phyloP scores from a whole-genome alignment of 345 rosid genomes.

The Melaleuca alternifolia region DNA sequence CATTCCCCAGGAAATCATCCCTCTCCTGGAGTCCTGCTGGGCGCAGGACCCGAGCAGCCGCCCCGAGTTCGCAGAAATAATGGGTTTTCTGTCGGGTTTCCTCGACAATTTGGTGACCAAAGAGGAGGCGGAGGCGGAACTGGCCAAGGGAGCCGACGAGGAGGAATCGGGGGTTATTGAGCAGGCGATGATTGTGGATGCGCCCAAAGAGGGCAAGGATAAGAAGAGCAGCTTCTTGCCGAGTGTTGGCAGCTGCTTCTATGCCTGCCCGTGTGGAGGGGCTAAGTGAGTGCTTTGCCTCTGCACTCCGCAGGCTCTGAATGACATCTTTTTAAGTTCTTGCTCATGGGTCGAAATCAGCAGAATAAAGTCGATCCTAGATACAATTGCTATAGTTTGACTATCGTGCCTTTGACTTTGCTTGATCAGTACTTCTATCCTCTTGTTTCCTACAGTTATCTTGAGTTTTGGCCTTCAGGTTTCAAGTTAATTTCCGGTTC shows the following conservation, averaged over 20 bases:
- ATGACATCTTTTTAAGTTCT: neutral
- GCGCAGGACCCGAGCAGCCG: constrained; percentile 33
- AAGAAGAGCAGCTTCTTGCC: neutral
- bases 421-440: neutral
- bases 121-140: neutral
- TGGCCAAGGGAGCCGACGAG: neutral
- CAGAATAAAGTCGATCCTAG: neutral
- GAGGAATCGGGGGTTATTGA: neutral
- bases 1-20: constrained; percentile 19
- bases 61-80: constrained; percentile 44
- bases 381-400: neutral
- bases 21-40: constrained; percentile 50
- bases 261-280: neutral
- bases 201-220: neutral
- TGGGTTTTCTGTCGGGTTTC: neutral
- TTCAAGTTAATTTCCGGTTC: neutral
- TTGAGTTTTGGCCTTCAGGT: neutral
- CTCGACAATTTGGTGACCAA: neutral
- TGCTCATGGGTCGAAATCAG: neutral
- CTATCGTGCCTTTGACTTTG: neutral
- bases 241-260: constrained; percentile 4
- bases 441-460: neutral
- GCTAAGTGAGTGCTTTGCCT: neutral
- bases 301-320: neutral
- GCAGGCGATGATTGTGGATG: neutral